These are phyloP conservation scores for Stachybotrys elegans DNA, from an alignment of 2,329 filamentous ascomycete species.

Conservation along the genomic window DNA sequence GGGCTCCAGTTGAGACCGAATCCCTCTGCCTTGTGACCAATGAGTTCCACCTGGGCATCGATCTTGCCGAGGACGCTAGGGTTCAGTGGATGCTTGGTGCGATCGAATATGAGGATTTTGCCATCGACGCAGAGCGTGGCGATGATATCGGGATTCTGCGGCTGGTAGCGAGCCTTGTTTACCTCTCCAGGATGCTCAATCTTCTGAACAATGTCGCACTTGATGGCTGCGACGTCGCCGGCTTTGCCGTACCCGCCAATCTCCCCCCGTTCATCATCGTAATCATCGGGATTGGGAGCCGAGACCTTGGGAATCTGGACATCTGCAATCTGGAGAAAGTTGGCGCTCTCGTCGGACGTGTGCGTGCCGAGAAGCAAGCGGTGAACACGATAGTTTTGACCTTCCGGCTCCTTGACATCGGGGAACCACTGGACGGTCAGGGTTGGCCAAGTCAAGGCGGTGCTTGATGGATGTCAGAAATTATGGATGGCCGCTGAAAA, in stretches of 20 bases:
- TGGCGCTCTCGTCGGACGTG: slow-evolving; percentile 77
- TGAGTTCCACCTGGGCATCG: slow-evolving; percentile 77
- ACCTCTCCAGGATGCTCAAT: slow-evolving; percentile 96
- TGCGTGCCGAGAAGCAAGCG: slow-evolving; percentile 91
- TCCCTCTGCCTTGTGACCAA: slow-evolving; percentile 82
- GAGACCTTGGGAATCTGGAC: slow-evolving; percentile 83
- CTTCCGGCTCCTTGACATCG: slow-evolving; percentile 81
- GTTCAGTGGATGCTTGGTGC: slow-evolving; percentile 82
- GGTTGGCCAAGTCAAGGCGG: slow-evolving; percentile 94
- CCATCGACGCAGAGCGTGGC: slow-evolving; percentile 88
- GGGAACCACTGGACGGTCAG: slow-evolving; percentile 98
- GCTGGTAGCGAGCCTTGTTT: slow-evolving; percentile 97
- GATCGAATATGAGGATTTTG: slow-evolving; percentile 87
- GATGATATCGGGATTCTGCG: slow-evolving; percentile 94
- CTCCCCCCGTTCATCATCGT: slow-evolving; percentile 87
- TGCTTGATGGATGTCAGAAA: slow-evolving; percentile 41
- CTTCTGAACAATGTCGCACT: slow-evolving; percentile 88
- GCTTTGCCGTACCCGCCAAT: slow-evolving; percentile 88
- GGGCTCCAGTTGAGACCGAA: slow-evolving; percentile 94
- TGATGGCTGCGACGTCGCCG: slow-evolving; percentile 64
- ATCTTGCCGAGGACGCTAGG: slow-evolving; percentile 60
- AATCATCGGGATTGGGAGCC: slow-evolving; percentile 71
- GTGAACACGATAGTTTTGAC: slow-evolving; percentile 82
- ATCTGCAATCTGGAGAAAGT: slow-evolving; percentile 92
- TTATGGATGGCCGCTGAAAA: slow-evolving; percentile 7